Evolutionary conservation across 805 yeast genomes (phyloP).

Genomic region (Candida insectorum): DNA sequence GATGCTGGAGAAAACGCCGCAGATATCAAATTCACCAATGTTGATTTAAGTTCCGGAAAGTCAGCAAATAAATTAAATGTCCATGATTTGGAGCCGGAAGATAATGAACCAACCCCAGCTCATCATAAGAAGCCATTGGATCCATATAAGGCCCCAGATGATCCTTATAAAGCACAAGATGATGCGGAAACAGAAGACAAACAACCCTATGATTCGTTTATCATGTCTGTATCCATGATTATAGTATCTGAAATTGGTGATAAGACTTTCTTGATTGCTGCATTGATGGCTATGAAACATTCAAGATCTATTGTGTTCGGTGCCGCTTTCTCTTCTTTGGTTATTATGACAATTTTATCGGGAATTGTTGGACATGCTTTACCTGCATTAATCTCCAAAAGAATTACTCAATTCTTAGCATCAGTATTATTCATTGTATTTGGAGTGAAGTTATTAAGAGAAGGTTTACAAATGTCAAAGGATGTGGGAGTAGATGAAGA

Average conservation of each 20-base stretch:
- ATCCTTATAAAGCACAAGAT: constrained; percentile 11
- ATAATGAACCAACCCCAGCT: constrained; percentile 26
- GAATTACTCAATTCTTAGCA: constrained; percentile 78
- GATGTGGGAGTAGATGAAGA: constrained; percentile 91
- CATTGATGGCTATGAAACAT: constrained; percentile 96
- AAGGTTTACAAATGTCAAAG: constrained; percentile 79
- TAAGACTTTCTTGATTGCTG: constrained; percentile 94
- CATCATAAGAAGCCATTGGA: constrained; percentile 18
- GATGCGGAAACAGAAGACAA: constrained; percentile 9
- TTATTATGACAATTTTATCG: constrained; percentile 85
- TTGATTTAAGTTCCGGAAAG: constrained; percentile 11
- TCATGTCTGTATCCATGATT: constrained; percentile 88
- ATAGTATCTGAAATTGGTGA: constrained; percentile 96
- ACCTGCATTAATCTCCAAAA: constrained; percentile 77
- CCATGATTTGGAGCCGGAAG: constrained; percentile 19
- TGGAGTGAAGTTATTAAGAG: constrained; percentile 71
- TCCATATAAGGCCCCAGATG: constrained; percentile 11
- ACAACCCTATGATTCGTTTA: constrained; percentile 48
- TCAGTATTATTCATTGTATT: constrained; percentile 77
- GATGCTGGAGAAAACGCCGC: constrained; percentile 7
- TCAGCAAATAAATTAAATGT: constrained; percentile 17
- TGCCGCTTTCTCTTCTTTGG: constrained; percentile 81
- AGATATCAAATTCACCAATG: constrained; percentile 12
- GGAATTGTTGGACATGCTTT: constrained; percentile 90
- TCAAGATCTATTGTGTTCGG: constrained; percentile 80